A percentile compares a stretch with the other conserved stretches of the same genome.
Evolutionary conservation across 495 filamentous ascomycete species (phyloP).

Genomic region (Penicillium lividum): DNA sequence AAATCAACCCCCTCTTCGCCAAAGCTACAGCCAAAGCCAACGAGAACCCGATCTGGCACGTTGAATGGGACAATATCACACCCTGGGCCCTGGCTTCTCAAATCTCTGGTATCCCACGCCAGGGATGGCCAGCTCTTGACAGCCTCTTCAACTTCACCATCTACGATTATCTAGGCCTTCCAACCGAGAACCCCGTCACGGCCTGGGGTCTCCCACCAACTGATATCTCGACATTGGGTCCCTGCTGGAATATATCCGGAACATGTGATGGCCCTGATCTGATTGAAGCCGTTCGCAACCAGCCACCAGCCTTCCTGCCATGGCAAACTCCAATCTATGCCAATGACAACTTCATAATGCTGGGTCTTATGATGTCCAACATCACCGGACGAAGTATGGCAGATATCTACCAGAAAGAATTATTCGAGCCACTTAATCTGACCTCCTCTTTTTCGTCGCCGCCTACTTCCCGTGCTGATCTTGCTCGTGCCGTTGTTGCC

Average conservation of each 20-base stretch:
- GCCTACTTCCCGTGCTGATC: conserved; percentile 25
- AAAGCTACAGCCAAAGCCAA: conserved; percentile 10
- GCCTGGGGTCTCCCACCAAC: conserved; percentile 36
- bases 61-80: conserved; percentile 47
- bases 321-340: conserved; percentile 56
- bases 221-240: conserved; percentile 26
- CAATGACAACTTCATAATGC: conserved; percentile 55
- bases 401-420: conserved; percentile 40
- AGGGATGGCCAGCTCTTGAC: conserved; percentile 30
- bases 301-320: conserved; percentile 46
- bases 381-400: conserved; percentile 50
- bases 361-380: conserved; percentile 55
- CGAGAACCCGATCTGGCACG: conserved; percentile 16
- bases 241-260: conserved; percentile 19
- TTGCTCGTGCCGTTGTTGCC: conserved; percentile 21
- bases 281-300: conserved; percentile 23
- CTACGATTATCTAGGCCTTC: conserved; percentile 7
- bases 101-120: conserved; percentile 40
- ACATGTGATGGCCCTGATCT: conserved; percentile 13
- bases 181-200: conserved; percentile 15
- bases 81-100: conserved; percentile 46
- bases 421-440: conserved; percentile 50
- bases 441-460: conserved; percentile 40
- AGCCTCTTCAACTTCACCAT: background rate
- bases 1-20: conserved; percentile 43